A percentile compares a stretch with the other conserved stretches of the same genome.
Conservation (phyloP, 305 asterid genomes). For the Fraxinus angustifolia region DNA sequence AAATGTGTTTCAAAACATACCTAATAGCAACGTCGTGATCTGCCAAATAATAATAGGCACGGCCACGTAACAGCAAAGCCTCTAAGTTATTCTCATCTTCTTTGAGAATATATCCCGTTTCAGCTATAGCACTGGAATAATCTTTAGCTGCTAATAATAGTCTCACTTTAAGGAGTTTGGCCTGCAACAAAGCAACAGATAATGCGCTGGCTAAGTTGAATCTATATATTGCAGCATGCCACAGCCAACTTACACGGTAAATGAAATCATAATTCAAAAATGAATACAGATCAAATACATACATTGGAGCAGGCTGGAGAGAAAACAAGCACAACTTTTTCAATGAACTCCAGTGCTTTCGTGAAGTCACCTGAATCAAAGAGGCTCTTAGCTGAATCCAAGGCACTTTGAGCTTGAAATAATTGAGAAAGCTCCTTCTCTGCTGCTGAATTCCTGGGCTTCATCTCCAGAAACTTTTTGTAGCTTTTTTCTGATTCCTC, state of each 20-base stretch:
- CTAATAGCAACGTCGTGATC: slow-evolving; percentile 88
- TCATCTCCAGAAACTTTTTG: slow-evolving; percentile 71
- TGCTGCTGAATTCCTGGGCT: slow-evolving; percentile 70
- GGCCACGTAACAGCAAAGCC: slow-evolving; percentile 87
- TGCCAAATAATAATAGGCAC: slow-evolving; percentile 88
- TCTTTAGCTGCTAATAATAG: slow-evolving; percentile 62
- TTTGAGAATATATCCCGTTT: slow-evolving; percentile 78
- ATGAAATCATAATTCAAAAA: neutral
- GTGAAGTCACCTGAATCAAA: slow-evolving; percentile 63
- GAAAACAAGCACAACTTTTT: slow-evolving; percentile 82
- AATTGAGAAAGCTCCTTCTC: slow-evolving; percentile 88
- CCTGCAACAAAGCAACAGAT: slow-evolving; percentile 45
- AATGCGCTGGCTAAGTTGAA: slow-evolving; percentile 8
- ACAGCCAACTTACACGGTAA: neutral
- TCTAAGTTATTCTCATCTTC: slow-evolving; percentile 81
- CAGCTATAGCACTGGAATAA: slow-evolving; percentile 77
- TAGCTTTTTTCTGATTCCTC: slow-evolving; percentile 82
- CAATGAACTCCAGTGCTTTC: slow-evolving; percentile 67
- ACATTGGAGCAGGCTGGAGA: slow-evolving; percentile 92
- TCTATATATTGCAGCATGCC: neutral
- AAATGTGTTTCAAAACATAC: slow-evolving; percentile 33
- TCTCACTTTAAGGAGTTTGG: slow-evolving; percentile 72
- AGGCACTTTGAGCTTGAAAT: slow-evolving; percentile 69
- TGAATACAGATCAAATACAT: slow-evolving; percentile 12
- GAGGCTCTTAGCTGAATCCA: slow-evolving; percentile 58